Evolutionary conservation across 1,284 basidiomycete species (phyloP).

Genomic region (Pisolithus thermaeus): DNA sequence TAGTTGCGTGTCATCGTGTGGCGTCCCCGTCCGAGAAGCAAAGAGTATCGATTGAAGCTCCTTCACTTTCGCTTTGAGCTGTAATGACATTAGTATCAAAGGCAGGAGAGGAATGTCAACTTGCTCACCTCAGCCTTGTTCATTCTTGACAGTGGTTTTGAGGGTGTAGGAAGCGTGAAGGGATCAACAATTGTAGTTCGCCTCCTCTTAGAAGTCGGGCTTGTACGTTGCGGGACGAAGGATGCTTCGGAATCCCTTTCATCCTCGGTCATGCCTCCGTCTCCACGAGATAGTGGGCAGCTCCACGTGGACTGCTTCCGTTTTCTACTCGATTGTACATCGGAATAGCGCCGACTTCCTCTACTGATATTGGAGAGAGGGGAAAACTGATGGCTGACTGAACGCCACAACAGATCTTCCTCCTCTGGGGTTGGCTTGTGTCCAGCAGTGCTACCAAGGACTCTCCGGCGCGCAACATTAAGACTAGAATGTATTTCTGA

Average conservation of each 20-base stretch:
- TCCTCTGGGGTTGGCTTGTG: slow-evolving; percentile 18
- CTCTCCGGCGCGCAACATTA: slow-evolving; percentile 29
- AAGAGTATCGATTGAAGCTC: slow-evolving; percentile 8
- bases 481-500: slow-evolving; percentile 23
- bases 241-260: slow-evolving; percentile 9
- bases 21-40: slow-evolving; percentile 11
- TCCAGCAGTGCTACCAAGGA: slow-evolving; percentile 18
- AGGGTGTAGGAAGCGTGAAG: slow-evolving; percentile 14
- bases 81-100: slow-evolving; percentile 2
- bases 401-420: slow-evolving; percentile 36
- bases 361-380: slow-evolving; percentile 13
- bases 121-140: slow-evolving; percentile 38
- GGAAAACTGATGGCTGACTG: slow-evolving; percentile 18
- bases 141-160: slow-evolving; percentile 26
- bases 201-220: slow-evolving; percentile 12
- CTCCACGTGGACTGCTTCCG: neutral
- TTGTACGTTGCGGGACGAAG: slow-evolving; percentile 3
- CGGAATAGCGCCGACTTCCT: slow-evolving; percentile 14
- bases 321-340: slow-evolving; percentile 6
- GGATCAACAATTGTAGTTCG: slow-evolving; percentile 8
- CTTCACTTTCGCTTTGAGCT: slow-evolving; percentile 22
- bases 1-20: slow-evolving; percentile 23
- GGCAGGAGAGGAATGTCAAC: neutral
- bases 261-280: slow-evolving; percentile 4
- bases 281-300: neutral